Percentiles rank a stretch among this genome's conserved stretches.
phyloP scores from a whole-genome alignment of 257 asterid genomes.

The Gentiana straminea region DNA sequence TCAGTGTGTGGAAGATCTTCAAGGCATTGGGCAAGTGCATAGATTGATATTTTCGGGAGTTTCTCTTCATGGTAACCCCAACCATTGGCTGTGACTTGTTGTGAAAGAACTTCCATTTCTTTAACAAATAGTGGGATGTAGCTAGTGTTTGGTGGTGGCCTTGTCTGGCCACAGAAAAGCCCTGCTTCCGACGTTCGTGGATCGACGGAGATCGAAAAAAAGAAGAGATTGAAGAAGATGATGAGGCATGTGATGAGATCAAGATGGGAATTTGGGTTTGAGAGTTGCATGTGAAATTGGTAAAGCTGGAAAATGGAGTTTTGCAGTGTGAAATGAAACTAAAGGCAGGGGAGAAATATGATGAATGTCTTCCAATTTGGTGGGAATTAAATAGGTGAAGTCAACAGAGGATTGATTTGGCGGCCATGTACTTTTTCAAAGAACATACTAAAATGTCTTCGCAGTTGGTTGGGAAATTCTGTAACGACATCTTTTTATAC shows the following conservation, averaged over 20 bases:
- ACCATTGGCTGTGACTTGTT: conserved; percentile 24
- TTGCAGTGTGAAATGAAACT: not conserved
- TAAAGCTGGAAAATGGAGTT: no score
- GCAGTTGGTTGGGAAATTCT: no score
- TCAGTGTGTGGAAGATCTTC: conserved; percentile 48
- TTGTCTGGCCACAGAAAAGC: conserved; percentile 33
- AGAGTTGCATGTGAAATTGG: conserved; percentile 1
- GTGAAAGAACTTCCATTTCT: conserved; percentile 51
- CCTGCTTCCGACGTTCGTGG: conserved; percentile 58
- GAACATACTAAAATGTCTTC: no score
- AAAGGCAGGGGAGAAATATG: not conserved
- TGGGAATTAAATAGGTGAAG: not conserved
- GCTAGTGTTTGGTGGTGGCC: conserved; percentile 24
- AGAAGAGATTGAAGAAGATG: conserved; percentile 5
- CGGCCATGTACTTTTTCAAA: no score
- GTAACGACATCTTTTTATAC: no score
- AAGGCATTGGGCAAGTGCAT: conserved; percentile 50
- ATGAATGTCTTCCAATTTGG: not conserved
- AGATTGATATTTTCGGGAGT: conserved; percentile 25
- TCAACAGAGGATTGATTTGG: no score
- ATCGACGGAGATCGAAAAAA: conserved; percentile 29
- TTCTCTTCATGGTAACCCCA: conserved; percentile 32
- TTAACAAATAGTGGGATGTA: conserved; percentile 37
- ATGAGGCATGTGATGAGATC: conserved; percentile 17
- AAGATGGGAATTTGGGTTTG: not conserved